A percentile compares a stretch with the other conserved stretches of the same genome.
Evolutionary conservation across 108 stramenopile species (phyloP).

Genomic region (Schizochytrium sp.): DNA sequence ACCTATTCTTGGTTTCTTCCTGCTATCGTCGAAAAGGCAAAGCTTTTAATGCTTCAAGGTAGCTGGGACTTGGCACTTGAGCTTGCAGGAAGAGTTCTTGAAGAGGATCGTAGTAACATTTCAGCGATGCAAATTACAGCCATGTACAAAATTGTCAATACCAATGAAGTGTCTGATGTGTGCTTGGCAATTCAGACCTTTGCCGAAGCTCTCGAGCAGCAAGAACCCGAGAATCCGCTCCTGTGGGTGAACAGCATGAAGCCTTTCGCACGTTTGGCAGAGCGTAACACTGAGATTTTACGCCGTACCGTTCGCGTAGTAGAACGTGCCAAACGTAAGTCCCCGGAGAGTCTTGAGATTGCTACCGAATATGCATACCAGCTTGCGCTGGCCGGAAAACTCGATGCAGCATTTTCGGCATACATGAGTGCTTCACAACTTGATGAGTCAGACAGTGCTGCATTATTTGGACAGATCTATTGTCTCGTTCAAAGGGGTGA

Average conservation of each 20-base stretch:
- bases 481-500: conserved; percentile 72
- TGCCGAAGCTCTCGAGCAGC: conserved; percentile 66
- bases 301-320: conserved; percentile 67
- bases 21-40: conserved; percentile 73
- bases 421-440: conserved; percentile 68
- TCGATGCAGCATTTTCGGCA: conserved; percentile 67
- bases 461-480: conserved; percentile 72
- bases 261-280: conserved; percentile 68
- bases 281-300: conserved; percentile 66
- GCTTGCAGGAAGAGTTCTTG: conserved; percentile 61
- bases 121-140: conserved; percentile 61
- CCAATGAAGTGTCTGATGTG: conserved; percentile 50
- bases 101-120: conserved; percentile 26
- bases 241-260: conserved; percentile 63
- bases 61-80: conserved; percentile 78
- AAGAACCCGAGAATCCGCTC: conserved; percentile 66
- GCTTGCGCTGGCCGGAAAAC: conserved; percentile 68
- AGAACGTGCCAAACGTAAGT: conserved; percentile 55
- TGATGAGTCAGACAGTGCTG: conserved; percentile 72
- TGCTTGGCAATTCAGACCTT: conserved; percentile 61
- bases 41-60: conserved; percentile 63
- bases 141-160: conserved; percentile 44
- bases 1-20: conserved; percentile 71
- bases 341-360: neutral
- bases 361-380: conserved; percentile 70